Percentiles rank a stretch among this genome's conserved stretches.
Evolutionary conservation across 495 filamentous ascomycete genomes (phyloP).

Genomic region (Astrocystis sublimbata): DNA sequence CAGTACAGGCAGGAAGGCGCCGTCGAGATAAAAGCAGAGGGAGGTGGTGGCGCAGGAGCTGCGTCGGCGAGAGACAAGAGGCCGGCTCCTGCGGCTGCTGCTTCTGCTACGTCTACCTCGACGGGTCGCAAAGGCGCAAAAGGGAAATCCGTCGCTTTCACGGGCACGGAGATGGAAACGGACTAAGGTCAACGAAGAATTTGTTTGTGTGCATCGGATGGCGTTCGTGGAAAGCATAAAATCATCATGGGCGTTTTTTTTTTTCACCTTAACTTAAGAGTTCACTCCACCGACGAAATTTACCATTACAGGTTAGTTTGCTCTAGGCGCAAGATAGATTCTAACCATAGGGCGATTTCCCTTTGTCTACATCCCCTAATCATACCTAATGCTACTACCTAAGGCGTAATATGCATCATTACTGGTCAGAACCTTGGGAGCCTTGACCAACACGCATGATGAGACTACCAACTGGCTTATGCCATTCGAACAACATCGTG

Average conservation of each 20-base stretch:
- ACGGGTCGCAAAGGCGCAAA: slow-evolving; percentile 13
- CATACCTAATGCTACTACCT: no score
- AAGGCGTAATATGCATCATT: no score
- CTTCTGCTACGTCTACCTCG: slow-evolving; percentile 8
- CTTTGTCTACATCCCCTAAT: no score
- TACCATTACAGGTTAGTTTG: no score
- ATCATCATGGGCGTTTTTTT: slow-evolving; percentile 1
- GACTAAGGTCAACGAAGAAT: slow-evolving; percentile 12
- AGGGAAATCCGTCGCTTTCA: slow-evolving; percentile 33
- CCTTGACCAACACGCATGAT: no score
- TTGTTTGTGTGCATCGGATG: slow-evolving; percentile 26
- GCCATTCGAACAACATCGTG: no score
- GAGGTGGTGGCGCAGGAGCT: slow-evolving; percentile 16
- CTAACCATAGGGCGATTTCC: no score
- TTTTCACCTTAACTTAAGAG: background rate
- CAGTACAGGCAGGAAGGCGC: slow-evolving; percentile 20
- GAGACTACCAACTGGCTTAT: no score
- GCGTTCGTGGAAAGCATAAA: slow-evolving; percentile 22
- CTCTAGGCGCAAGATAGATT: no score
- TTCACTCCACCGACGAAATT: no score
- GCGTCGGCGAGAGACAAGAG: slow-evolving; percentile 11
- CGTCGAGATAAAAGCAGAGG: slow-evolving; percentile 33
- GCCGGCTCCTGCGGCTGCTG: slow-evolving; percentile 15
- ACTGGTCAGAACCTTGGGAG: no score
- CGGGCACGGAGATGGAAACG: slow-evolving; percentile 17